Evolutionary conservation across 2,329 filamentous ascomycete species (phyloP).

Genomic region (Iodosphaeria phyllophila): DNA sequence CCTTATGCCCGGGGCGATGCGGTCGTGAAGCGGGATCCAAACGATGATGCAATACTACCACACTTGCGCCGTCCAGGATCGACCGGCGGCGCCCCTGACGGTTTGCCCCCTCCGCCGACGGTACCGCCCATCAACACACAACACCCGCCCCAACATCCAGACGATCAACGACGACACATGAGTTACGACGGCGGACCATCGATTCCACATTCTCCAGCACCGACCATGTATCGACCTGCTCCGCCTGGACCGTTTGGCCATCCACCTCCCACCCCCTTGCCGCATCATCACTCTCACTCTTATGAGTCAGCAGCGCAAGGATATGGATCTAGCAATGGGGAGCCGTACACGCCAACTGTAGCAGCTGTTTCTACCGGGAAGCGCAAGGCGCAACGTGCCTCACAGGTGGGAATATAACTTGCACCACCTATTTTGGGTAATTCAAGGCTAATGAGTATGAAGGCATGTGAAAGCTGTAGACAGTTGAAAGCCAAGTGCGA

Average conservation of each 20-base stretch:
- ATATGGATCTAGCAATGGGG: conserved; percentile 17
- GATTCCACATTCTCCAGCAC: conserved; percentile 26
- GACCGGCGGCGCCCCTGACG: conserved; percentile 21
- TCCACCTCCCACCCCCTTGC: conserved; percentile 11
- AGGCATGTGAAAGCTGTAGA: conserved; percentile 86
- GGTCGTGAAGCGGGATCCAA: conserved; percentile 36
- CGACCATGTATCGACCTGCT: conserved; percentile 13
- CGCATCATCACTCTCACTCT: conserved; percentile 11
- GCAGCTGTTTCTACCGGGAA: conserved; percentile 30
- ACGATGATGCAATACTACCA: conserved; percentile 22
- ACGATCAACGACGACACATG: conserved; percentile 31
- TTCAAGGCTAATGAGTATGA: conserved; percentile 3
- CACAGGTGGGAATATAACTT: conserved; percentile 27
- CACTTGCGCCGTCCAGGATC: conserved; percentile 32
- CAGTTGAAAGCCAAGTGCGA: conserved; percentile 83
- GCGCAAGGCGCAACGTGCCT: conserved; percentile 45
- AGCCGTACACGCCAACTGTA: conserved; percentile 6
- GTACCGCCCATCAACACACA: too few relatives aligned
- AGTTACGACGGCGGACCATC: conserved; percentile 28
- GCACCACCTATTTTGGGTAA: not conserved
- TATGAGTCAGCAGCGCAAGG: conserved; percentile 18
- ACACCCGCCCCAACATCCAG: conserved; percentile 19
- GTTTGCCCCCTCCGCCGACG: conserved; percentile 17
- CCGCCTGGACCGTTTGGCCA: conserved; percentile 8
- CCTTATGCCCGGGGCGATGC: conserved; percentile 29